phyloP scores from a whole-genome alignment of 805 yeast genomes.

The Candida krabiensis region DNA sequence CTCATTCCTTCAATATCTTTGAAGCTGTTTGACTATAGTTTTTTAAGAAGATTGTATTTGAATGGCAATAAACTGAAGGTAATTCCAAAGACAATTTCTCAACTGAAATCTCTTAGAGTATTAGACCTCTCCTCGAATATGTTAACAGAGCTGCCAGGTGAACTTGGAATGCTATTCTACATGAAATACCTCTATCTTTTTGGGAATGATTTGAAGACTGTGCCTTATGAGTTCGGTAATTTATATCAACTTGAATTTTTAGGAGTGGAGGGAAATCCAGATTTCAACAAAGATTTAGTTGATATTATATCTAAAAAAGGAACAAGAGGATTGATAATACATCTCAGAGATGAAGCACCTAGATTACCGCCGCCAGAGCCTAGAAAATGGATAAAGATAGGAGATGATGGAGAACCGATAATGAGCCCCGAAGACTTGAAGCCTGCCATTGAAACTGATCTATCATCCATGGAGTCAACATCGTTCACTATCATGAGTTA shows the following conservation, averaged over 20 bases:
- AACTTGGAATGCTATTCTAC: slow-evolving; percentile 78
- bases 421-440: slow-evolving; percentile 27
- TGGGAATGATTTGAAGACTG: slow-evolving; percentile 73
- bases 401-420: slow-evolving; percentile 68
- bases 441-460: slow-evolving; percentile 25
- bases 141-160: slow-evolving; percentile 72
- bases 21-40: slow-evolving; percentile 74
- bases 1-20: slow-evolving; percentile 71
- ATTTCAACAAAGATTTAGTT: slow-evolving; percentile 59
- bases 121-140: slow-evolving; percentile 82
- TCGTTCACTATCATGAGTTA: slow-evolving; percentile 80
- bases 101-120: slow-evolving; percentile 71
- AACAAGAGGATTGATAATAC: slow-evolving; percentile 75
- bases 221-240: slow-evolving; percentile 86
- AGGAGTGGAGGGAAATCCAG: slow-evolving; percentile 91
- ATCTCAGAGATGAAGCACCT: slow-evolving; percentile 82
- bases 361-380: slow-evolving; percentile 63
- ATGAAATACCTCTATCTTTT: slow-evolving; percentile 81
- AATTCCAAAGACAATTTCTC: slow-evolving; percentile 67
- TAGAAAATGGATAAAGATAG: slow-evolving; percentile 80
- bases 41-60: slow-evolving; percentile 81
- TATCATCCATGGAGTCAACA: slow-evolving; percentile 32
- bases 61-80: slow-evolving; percentile 77
- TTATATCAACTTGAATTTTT: slow-evolving; percentile 80
- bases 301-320: slow-evolving; percentile 77